phyloP scores from a whole-genome alignment of 139 green algal genomes.

The Ulvella scutata region DNA sequence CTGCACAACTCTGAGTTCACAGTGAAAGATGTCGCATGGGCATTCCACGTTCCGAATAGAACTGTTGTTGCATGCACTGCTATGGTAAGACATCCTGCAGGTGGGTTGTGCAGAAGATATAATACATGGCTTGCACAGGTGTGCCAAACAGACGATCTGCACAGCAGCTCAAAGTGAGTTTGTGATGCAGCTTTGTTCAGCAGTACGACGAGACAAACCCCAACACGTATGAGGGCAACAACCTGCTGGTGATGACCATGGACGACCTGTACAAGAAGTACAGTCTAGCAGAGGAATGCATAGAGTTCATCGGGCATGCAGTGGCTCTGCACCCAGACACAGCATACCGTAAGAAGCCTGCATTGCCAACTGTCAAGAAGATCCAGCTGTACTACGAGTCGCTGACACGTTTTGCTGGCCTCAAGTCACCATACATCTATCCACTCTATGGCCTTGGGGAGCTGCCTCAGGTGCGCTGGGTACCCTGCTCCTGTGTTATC shows the following conservation, averaged over 20 bases:
- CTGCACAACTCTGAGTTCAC: too few species aligned
- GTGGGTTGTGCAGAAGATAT: background rate
- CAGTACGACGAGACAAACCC: constrained; percentile 72
- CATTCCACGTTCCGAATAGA: too few species aligned
- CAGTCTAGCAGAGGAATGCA: constrained; percentile 56
- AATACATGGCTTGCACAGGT: background rate
- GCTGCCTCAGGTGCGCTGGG: constrained; percentile 68
- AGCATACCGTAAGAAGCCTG: constrained; percentile 38
- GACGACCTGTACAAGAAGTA: constrained; percentile 75
- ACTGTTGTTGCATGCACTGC: too few species aligned
- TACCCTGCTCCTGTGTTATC: too few species aligned
- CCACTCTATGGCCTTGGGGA: constrained; percentile 94
- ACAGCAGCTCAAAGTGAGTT: background rate
- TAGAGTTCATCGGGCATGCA: constrained; percentile 96
- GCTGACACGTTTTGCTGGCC: constrained; percentile 80
- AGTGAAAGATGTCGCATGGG: too few species aligned
- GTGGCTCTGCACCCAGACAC: constrained; percentile 67
- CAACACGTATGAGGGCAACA: constrained; percentile 63
- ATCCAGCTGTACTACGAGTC: constrained; percentile 96
- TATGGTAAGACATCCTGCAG: too few species aligned
- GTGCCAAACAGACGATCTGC: background rate
- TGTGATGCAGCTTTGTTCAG: constrained; percentile 65
- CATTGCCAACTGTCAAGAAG: constrained; percentile 61
- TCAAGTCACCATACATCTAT: constrained; percentile 93
- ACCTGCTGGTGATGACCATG: constrained; percentile 80